Percentiles rank a stretch among this genome's conserved stretches.
Evolutionary conservation across 176 grass and related monocot species (phyloP).

Genomic region (Saccharum officinarum): DNA sequence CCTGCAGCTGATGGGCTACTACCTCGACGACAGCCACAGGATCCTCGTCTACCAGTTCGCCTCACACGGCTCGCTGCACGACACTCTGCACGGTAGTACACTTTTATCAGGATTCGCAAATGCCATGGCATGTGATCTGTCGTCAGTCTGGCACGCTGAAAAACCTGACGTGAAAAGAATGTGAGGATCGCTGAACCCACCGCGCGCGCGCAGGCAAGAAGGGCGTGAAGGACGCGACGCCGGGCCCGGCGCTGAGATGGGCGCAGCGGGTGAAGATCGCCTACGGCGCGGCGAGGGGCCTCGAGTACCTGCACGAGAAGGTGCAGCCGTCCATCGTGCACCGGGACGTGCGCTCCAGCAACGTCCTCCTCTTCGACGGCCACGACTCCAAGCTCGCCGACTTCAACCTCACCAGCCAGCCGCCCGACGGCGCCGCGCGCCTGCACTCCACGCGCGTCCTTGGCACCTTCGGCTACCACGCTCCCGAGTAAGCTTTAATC

Average conservation of each 20-base stretch:
- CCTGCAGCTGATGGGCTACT: slow-evolving; percentile 52
- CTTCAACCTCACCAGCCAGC: slow-evolving; percentile 54
- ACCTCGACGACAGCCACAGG: slow-evolving; percentile 44
- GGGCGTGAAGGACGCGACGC: slow-evolving; percentile 52
- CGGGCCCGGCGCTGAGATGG: slow-evolving; percentile 50
- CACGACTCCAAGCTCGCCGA: slow-evolving; percentile 58
- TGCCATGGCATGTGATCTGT: not conserved
- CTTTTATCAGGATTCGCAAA: not conserved
- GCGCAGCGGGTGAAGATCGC: slow-evolving; percentile 50
- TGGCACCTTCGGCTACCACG: slow-evolving; percentile 64
- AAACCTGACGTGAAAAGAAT: too few relatives aligned
- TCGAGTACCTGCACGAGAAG: slow-evolving; percentile 70
- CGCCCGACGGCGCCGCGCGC: slow-evolving; percentile 44
- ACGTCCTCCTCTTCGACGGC: slow-evolving; percentile 57
- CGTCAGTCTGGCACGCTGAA: not conserved
- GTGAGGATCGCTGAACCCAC: not conserved
- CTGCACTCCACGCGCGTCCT: slow-evolving; percentile 62
- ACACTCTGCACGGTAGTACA: slow-evolving; percentile 42
- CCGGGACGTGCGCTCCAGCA: slow-evolving; percentile 63
- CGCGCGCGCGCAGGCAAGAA: slow-evolving; percentile 42
- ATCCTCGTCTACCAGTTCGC: slow-evolving; percentile 58
- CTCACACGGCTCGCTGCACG: slow-evolving; percentile 52
- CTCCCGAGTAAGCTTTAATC: slow-evolving; percentile 28
- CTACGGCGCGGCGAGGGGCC: slow-evolving; percentile 53
- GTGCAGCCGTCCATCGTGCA: slow-evolving; percentile 57